A percentile compares a stretch with the other conserved stretches of the same genome.
Conservation (phyloP, 2,329 filamentous ascomycete species). For the Phoma sp. region DNA sequence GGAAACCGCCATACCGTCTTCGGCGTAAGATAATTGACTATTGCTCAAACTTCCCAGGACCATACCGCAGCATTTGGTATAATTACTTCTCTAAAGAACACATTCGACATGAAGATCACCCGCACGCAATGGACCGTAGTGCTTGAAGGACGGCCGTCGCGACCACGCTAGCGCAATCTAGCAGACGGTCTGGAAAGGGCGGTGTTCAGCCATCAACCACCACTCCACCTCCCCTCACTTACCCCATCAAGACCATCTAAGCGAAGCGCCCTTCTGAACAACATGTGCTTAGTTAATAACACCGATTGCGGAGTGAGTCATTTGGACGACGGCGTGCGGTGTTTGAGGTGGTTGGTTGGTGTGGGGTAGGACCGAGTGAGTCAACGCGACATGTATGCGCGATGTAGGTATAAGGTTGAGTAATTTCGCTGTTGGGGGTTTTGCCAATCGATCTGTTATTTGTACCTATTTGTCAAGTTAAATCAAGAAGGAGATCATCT, state of each 20-base stretch:
- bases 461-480: no score
- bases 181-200: conserved; percentile 1
- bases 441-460: not conserved
- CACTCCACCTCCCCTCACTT: not conserved
- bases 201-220: not conserved
- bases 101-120: no score
- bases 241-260: conserved; percentile 1
- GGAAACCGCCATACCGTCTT: no score
- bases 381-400: not conserved
- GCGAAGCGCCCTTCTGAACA: conserved; percentile 1
- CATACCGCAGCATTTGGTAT: no score
- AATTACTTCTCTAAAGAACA: no score
- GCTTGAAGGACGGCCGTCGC: no score
- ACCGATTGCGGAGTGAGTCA: conserved; percentile 8
- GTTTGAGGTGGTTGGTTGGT: not conserved
- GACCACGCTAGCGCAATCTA: not conserved
- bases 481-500: not conserved
- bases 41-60: no score
- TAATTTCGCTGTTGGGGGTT: not conserved
- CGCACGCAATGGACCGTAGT: no score
- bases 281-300: not conserved
- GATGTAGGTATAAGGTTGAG: not conserved
- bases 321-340: not conserved
- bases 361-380: conserved; percentile 2
- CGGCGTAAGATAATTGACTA: no score